Conservation (phyloP, 192 early-diverging fungal genomes). For the Coemansia sp. region DNA sequence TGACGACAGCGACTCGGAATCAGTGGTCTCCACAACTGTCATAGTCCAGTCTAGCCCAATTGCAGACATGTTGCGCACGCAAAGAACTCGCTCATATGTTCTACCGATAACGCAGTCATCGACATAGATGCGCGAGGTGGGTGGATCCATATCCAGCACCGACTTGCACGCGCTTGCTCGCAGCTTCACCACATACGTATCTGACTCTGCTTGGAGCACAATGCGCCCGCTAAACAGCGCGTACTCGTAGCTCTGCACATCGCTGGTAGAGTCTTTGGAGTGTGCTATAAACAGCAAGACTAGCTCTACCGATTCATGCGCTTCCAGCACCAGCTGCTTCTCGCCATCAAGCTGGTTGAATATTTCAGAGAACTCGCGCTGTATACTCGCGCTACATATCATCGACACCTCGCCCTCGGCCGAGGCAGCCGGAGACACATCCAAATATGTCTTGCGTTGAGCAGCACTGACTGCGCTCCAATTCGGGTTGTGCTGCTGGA, state of each 20-base stretch:
- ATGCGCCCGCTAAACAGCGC: not conserved
- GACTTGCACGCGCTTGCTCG: slow-evolving; percentile 85
- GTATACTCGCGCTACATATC: slow-evolving; percentile 28
- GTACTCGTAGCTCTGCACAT: slow-evolving; percentile 11
- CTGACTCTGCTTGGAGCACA: slow-evolving; percentile 13
- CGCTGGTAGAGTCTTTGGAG: slow-evolving; percentile 4
- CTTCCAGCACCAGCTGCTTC: slow-evolving; percentile 62
- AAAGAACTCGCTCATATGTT: slow-evolving; percentile 87
- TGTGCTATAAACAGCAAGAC: slow-evolving; percentile 72
- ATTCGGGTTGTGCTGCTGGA: slow-evolving; percentile 46
- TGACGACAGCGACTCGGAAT: slow-evolving; percentile 21
- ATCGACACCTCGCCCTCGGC: slow-evolving; percentile 14
- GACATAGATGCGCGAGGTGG: slow-evolving; percentile 87
- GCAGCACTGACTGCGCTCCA: slow-evolving; percentile 27
- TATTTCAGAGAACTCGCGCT: slow-evolving; percentile 76
- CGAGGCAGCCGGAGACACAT: not conserved
- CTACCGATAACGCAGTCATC: slow-evolving; percentile 91
- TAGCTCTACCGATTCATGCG: slow-evolving; percentile 65
- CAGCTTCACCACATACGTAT: slow-evolving; percentile 69
- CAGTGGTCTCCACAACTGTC: slow-evolving; percentile 37
- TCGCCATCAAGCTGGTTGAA: slow-evolving; percentile 91
- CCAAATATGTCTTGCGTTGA: slow-evolving; percentile 30
- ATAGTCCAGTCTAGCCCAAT: slow-evolving; percentile 86
- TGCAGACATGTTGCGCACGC: slow-evolving; percentile 83
- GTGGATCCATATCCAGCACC: slow-evolving; percentile 87